phyloP scores from a whole-genome alignment of 129 eudicot species.

The Daucus carota region DNA sequence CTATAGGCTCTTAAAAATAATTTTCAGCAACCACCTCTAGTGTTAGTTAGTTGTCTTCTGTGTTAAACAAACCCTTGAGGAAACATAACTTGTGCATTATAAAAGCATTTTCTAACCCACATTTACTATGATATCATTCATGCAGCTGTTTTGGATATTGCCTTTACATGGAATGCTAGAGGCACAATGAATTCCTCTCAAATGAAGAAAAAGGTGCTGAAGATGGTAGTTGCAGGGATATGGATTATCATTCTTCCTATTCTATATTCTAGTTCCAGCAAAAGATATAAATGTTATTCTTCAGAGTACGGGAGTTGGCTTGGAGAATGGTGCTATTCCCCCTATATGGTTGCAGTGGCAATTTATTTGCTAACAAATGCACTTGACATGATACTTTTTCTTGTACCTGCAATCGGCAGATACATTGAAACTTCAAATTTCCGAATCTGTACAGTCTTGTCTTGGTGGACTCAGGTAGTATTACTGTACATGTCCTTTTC shows the following conservation, averaged over 20 bases:
- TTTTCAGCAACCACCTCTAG: background rate
- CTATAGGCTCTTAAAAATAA: background rate
- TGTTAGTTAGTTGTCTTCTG: background rate
- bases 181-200: conserved; percentile 53
- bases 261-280: conserved; percentile 57
- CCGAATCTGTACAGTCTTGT: conserved; percentile 43
- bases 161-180: conserved; percentile 90
- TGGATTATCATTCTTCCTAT: conserved; percentile 84
- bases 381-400: conserved; percentile 77
- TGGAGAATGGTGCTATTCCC: conserved; percentile 97
- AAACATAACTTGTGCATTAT: background rate
- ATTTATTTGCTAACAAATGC: conserved; percentile 83
- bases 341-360: conserved; percentile 84
- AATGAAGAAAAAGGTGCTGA: conserved; percentile 39
- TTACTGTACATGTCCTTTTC: background rate
- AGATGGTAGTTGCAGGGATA: conserved; percentile 56
- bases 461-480: conserved; percentile 92
- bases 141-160: conserved; percentile 83
- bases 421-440: conserved; percentile 88
- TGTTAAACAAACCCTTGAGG: background rate
- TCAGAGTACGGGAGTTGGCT: conserved; percentile 59
- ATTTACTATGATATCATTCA: background rate
- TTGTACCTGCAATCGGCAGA: conserved; percentile 88
- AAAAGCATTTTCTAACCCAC: background rate
- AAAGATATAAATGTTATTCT: conserved; percentile 73